phyloP scores from a whole-genome alignment of 1,284 basidiomycete genomes.

The Neonothopanus nambi region DNA sequence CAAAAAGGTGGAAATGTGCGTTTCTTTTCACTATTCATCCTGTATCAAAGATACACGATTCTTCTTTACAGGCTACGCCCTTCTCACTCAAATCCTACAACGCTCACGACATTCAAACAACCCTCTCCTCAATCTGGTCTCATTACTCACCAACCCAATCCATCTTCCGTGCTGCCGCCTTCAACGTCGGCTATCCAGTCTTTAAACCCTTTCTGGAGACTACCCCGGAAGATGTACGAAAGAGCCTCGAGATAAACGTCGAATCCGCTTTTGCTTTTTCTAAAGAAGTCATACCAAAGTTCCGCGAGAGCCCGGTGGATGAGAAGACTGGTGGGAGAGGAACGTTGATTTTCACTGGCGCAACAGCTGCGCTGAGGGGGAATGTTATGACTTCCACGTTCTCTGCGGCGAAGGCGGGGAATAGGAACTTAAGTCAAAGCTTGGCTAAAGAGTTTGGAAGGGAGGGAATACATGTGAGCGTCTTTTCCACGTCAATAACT shows the following conservation, averaged over 20 bases:
- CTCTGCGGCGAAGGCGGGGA: conserved; percentile 66
- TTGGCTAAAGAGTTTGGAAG: conserved; percentile 79
- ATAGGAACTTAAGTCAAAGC: conserved; percentile 71
- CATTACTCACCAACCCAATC: conserved; percentile 49
- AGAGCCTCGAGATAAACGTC: conserved; percentile 55
- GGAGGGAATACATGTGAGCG: conserved; percentile 74
- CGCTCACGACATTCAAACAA: conserved; percentile 48
- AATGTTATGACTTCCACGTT: conserved; percentile 67
- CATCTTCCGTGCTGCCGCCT: conserved; percentile 64
- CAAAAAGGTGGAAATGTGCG: conserved; percentile 49
- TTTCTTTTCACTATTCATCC: background rate
- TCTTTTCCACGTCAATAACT: conserved; percentile 6
- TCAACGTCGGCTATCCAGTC: conserved; percentile 57
- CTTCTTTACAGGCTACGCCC: conserved; percentile 42
- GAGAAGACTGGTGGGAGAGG: conserved; percentile 44
- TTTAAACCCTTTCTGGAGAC: conserved; percentile 75
- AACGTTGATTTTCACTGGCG: conserved; percentile 47
- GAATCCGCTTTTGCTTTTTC: conserved; percentile 70
- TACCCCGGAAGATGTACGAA: conserved; percentile 57
- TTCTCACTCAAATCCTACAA: conserved; percentile 64
- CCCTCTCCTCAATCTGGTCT: conserved; percentile 54
- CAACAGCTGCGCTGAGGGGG: conserved; percentile 69
- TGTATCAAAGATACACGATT: background rate
- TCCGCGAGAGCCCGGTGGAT: conserved; percentile 53
- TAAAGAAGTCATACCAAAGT: conserved; percentile 57